Conservation (phyloP, 1,284 basidiomycete genomes). For the Rhodotorula mucilaginosa region DNA sequence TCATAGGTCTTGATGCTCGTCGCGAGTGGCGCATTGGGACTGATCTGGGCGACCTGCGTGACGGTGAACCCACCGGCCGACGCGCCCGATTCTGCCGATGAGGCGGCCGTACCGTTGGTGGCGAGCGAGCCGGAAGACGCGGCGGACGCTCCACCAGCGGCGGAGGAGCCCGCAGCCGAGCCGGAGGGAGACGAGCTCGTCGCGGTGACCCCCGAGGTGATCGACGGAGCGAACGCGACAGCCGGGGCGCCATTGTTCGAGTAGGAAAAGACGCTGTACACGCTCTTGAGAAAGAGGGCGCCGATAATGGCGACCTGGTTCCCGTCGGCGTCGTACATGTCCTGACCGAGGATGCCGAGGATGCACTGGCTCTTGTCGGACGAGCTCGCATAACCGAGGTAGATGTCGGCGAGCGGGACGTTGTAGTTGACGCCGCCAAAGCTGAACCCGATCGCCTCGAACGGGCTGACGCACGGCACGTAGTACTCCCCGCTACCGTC, state of each 20-base stretch:
- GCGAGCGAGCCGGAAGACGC: slow-evolving; percentile 6
- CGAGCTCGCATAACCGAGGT: slow-evolving; percentile 34
- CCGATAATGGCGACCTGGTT: slow-evolving; percentile 42
- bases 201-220: slow-evolving; percentile 20
- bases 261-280: slow-evolving; percentile 39
- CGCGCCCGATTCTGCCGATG: not conserved
- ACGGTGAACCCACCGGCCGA: slow-evolving; percentile 12
- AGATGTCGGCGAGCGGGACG: slow-evolving; percentile 37
- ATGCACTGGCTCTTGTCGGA: slow-evolving; percentile 35
- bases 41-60: slow-evolving; percentile 17
- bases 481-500: slow-evolving; percentile 37
- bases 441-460: slow-evolving; percentile 29
- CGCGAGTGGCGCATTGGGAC: slow-evolving; percentile 6
- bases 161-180: not conserved
- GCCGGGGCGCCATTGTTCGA: slow-evolving; percentile 37
- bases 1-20: slow-evolving; percentile 9
- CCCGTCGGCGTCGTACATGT: slow-evolving; percentile 41
- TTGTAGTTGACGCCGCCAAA: slow-evolving; percentile 39
- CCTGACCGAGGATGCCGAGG: slow-evolving; percentile 40
- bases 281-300: slow-evolving; percentile 39
- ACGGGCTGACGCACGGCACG: slow-evolving; percentile 40
- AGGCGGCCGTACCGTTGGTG: slow-evolving; percentile 10
- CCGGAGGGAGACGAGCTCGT: not conserved
- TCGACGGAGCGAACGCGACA: slow-evolving; percentile 36
- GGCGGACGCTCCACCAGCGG: slow-evolving; percentile 1